Conservation (phyloP, 805 yeast genomes). For the Schwanniomyces pseudopolymorphus region DNA sequence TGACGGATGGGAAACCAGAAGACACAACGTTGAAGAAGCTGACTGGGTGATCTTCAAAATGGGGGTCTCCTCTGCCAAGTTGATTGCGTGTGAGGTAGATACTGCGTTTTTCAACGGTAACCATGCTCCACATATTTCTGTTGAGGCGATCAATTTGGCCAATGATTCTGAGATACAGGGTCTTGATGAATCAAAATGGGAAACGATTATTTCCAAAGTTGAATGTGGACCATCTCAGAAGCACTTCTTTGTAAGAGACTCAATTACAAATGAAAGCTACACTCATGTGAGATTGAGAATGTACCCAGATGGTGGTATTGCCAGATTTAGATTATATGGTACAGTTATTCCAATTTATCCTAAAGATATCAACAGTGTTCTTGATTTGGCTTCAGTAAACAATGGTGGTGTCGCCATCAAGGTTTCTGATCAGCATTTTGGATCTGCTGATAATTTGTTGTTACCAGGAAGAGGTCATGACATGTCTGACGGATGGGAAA, state of each 20-base stretch:
- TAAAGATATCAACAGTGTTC: constrained; percentile 37
- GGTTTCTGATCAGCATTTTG: constrained; percentile 90
- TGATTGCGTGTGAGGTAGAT: constrained; percentile 86
- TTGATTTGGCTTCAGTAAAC: constrained; percentile 79
- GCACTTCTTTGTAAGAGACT: constrained; percentile 71
- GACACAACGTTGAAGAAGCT: constrained; percentile 81
- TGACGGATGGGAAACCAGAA: constrained; percentile 98
- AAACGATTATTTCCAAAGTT: constrained; percentile 58
- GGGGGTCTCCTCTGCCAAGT: constrained; percentile 79
- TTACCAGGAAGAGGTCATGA: constrained; percentile 94
- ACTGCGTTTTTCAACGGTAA: constrained; percentile 94
- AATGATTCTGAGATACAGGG: constrained; percentile 29
- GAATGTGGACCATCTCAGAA: constrained; percentile 90
- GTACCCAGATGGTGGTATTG: constrained; percentile 99
- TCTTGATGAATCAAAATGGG: constrained; percentile 57
- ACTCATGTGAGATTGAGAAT: constrained; percentile 82
- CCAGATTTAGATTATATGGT: constrained; percentile 89
- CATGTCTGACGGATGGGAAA: constrained; percentile 99
- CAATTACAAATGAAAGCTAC: constrained; percentile 59
- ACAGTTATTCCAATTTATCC: constrained; percentile 72
- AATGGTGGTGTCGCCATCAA: constrained; percentile 88
- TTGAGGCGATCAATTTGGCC: constrained; percentile 60
- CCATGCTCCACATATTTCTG: constrained; percentile 88
- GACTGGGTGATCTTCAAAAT: constrained; percentile 85
- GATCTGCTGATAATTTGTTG: constrained; percentile 83